phyloP scores from a whole-genome alignment of 1,284 basidiomycete species.

The Rugosomyces carneus region DNA sequence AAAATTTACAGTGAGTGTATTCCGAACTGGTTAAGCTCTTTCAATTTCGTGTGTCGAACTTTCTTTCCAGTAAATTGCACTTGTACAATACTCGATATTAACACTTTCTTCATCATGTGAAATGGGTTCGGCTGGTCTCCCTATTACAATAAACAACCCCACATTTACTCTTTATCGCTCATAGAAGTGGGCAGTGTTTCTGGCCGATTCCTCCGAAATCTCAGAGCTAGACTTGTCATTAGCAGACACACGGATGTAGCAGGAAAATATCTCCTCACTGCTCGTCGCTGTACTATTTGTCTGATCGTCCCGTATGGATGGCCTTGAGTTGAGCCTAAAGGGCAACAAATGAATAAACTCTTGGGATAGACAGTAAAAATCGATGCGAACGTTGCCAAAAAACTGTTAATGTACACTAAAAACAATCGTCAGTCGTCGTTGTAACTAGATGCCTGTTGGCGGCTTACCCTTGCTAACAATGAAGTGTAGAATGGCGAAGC shows the following conservation, averaged over 20 bases:
- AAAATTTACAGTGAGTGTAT: too few species aligned
- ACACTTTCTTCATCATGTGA: too few species aligned
- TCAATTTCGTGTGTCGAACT: too few species aligned
- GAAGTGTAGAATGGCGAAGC: slow-evolving; percentile 6
- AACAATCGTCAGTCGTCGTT: not conserved
- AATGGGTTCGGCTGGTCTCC: too few species aligned
- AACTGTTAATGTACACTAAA: not conserved
- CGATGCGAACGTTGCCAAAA: not conserved
- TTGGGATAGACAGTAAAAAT: not conserved
- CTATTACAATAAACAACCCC: not conserved
- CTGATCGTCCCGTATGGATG: not conserved
- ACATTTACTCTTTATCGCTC: not conserved
- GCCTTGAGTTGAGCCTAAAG: not conserved
- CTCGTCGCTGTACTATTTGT: not conserved
- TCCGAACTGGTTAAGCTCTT: too few species aligned
- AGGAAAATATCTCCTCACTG: not conserved
- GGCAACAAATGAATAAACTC: not conserved
- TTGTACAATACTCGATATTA: too few species aligned
- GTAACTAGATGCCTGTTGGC: not conserved
- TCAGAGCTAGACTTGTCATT: not conserved
- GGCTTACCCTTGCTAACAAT: slow-evolving; percentile 10
- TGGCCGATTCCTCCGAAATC: not conserved
- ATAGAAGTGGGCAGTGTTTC: not conserved
- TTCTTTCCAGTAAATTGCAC: too few species aligned
- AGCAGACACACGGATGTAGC: too few species aligned